Evolutionary conservation across 1,139 yeast genomes (phyloP), one percentile per base, ranked within the genome.

Genomic region (Sugiyamaella neomexicana): DNA sequence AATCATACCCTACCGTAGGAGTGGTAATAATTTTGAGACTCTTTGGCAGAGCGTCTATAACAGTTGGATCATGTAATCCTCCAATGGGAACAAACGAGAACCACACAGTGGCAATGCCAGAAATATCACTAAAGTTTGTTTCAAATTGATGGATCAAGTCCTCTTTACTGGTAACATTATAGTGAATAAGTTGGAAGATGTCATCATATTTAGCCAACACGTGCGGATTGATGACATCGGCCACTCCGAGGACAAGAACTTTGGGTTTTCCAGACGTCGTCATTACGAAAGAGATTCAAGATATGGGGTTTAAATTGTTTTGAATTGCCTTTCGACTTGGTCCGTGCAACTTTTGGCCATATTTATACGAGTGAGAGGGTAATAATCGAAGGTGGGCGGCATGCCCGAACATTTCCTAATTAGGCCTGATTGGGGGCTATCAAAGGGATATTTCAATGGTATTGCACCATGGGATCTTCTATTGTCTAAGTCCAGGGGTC

Each of bases 1-100:
- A 77, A 60, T 86, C 89, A 61, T 75, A 77, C 0, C 96, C 96
- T 2, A 87, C 91, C 54, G 89, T 80, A 48, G 89, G 84, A 38
- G 83, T 75, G 0, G 88, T 75, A 42, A 88, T 74, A 8, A 85
- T 75, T 64, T 80, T 80, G 57, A 87, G 70, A 2, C 74, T 61
- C 1, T 64, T 36, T 0, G 95, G 95, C 10, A 80, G 74, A 27
- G 73, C 68, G 2, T 73, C 80, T 10, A 45, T 2, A 48, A 85
- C 67, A n/a, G 83, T 65, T 16, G 77, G 78, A 3, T 68, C 64
- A 20, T 56, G 58, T 43, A 65, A 38, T 5, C 64, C 64, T 2
- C 68, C 68, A 27, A 64, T 47, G 8, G 58, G 38, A n/a, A 17
- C 32, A 40, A 38, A 47, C 7, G 45, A 38, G 45, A 47, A 47